phyloP scores from a whole-genome alignment of 2,329 filamentous ascomycete genomes.

The Sporothrix euskadiensis region DNA sequence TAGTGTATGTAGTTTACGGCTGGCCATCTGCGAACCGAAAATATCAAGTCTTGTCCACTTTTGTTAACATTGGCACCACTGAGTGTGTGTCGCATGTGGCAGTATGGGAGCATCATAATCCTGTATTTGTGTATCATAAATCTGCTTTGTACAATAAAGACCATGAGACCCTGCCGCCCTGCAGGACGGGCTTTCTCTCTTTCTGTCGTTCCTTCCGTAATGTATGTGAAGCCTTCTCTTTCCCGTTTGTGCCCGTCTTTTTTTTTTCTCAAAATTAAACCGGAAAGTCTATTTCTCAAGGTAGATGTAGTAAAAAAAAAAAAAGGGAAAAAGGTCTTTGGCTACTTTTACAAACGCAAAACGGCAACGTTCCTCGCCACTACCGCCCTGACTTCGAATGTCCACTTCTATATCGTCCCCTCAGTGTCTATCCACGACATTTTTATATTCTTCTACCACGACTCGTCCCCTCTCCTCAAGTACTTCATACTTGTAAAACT shows the following conservation, averaged over 20 bases:
- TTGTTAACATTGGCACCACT: background rate
- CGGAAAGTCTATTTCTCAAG: slow-evolving; percentile 23
- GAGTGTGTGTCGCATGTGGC: background rate
- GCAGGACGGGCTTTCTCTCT: background rate
- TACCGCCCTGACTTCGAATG: too few relatives aligned
- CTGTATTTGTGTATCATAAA: background rate
- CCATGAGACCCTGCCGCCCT: background rate
- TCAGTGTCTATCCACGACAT: slow-evolving; percentile 9
- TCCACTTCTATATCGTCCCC: slow-evolving; percentile 15
- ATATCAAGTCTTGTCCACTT: background rate
- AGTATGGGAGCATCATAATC: background rate
- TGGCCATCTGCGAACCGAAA: background rate
- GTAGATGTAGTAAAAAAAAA: slow-evolving; percentile 18
- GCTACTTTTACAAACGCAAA: slow-evolving; percentile 27
- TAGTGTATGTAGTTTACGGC: slow-evolving; percentile 21
- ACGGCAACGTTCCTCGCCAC: background rate
- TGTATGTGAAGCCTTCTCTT: background rate
- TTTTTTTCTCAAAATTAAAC: slow-evolving; percentile 13
- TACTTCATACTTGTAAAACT: too few relatives aligned
- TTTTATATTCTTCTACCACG: background rate
- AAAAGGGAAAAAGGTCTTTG: slow-evolving; percentile 20
- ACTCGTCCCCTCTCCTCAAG: background rate
- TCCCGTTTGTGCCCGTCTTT: background rate
- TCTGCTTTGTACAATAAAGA: background rate
- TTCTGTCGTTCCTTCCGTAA: background rate